These are phyloP conservation scores for Pyrus hybrid DNA, from an alignment of 331 rosid genomes.

Conservation along the genomic window DNA sequence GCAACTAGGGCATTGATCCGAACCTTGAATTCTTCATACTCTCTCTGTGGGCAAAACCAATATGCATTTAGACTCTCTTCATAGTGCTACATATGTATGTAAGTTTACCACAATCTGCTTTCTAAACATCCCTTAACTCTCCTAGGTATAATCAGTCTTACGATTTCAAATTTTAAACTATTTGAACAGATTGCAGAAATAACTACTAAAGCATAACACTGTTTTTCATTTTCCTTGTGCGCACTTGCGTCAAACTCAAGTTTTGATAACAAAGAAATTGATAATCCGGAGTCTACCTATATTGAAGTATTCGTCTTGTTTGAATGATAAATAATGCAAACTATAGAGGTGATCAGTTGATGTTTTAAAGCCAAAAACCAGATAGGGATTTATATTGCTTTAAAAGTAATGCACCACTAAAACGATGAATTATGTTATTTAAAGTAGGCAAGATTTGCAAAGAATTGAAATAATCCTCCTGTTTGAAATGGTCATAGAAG, in stretches of 20 bases:
- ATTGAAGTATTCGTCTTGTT: not conserved
- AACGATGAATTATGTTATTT: not conserved
- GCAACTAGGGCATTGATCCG: constrained; percentile 87
- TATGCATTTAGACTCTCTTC: not conserved
- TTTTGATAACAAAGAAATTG: not conserved
- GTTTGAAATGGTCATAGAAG: not conserved
- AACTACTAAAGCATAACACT: not conserved
- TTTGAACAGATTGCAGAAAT: not conserved
- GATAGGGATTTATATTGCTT: not conserved
- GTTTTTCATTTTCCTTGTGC: not conserved
- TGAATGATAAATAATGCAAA: not conserved
- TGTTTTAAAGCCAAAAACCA: not conserved
- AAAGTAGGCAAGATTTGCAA: not conserved
- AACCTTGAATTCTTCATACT: constrained; percentile 94
- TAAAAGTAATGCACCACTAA: not conserved
- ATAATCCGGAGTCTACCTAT: not conserved
- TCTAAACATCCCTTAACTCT: not conserved
- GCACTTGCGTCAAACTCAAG: not conserved
- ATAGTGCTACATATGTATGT: not conserved
- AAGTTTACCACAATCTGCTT: not conserved
- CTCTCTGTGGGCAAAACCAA: constrained; percentile 53
- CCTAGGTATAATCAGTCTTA: not conserved
- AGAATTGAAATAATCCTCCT: not conserved
- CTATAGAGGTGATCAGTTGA: not conserved
- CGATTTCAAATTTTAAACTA: not conserved